phyloP scores from a whole-genome alignment of 2,329 filamentous ascomycete genomes.

The Ophiostoma australiae region DNA sequence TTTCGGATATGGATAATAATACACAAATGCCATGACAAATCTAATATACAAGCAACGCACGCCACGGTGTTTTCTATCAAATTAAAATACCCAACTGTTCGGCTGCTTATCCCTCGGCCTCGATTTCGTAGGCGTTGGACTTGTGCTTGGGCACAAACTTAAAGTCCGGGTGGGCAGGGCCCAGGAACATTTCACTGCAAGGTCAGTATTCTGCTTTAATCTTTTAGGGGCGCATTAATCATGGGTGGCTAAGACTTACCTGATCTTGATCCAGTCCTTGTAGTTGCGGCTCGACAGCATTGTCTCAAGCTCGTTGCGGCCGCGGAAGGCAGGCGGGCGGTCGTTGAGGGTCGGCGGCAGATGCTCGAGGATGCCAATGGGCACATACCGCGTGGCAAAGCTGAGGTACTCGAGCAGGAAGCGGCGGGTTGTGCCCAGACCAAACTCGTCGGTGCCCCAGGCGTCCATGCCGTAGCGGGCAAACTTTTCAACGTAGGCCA shows the following conservation, averaged over 20 bases:
- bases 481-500: conserved; percentile 83
- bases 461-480: conserved; percentile 83
- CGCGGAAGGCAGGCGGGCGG: conserved; percentile 75
- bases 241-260: conserved; percentile 44
- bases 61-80: not conserved
- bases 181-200: conserved; percentile 90
- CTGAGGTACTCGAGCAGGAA: conserved; percentile 96
- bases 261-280: conserved; percentile 98
- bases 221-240: not conserved
- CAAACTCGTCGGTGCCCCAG: conserved; percentile 94
- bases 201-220: conserved; percentile 3
- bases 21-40: not conserved
- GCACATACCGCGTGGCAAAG: conserved; percentile 88
- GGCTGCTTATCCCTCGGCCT: conserved; percentile 39
- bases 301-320: conserved; percentile 89
- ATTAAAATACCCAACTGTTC: not conserved
- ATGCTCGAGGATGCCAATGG: conserved; percentile 79
- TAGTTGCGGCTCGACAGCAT: conserved; percentile 85
- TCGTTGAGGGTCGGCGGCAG: conserved; percentile 87
- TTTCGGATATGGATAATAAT: not conserved
- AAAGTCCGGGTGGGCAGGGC: conserved; percentile 83
- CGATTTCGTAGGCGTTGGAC: conserved; percentile 81
- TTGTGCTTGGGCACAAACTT: conserved; percentile 97
- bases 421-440: conserved; percentile 80
- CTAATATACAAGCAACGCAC: not conserved